phyloP scores from a whole-genome alignment of 1,284 basidiomycete genomes.

The Ceratobasidium sp. region DNA sequence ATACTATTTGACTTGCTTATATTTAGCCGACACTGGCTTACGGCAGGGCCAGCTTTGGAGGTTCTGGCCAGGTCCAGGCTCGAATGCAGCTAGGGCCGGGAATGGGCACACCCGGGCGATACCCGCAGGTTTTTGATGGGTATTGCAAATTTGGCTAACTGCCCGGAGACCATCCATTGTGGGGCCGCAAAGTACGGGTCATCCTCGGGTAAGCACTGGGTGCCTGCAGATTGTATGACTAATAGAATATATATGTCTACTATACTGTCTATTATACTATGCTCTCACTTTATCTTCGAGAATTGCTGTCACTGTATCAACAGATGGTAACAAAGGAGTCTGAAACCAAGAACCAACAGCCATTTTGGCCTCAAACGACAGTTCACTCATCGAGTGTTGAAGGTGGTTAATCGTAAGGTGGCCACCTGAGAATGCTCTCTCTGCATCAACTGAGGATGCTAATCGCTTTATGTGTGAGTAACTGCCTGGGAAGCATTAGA shows the following conservation, averaged over 20 bases:
- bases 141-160: too few relatives aligned
- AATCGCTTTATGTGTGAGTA: background rate
- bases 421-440: slow-evolving; percentile 24
- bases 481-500: background rate
- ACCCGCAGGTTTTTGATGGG: slow-evolving; percentile 17
- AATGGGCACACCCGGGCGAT: slow-evolving; percentile 1
- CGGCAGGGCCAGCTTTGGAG: too few relatives aligned
- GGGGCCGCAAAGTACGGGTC: background rate
- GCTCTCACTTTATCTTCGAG: slow-evolving; percentile 4
- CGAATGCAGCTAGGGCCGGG: too few relatives aligned
- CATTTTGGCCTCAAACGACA: slow-evolving; percentile 23
- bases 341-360: slow-evolving; percentile 12
- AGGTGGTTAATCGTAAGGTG: slow-evolving; percentile 18
- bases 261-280: too few relatives aligned
- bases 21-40: too few relatives aligned
- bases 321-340: slow-evolving; percentile 9
- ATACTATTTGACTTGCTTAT: too few relatives aligned
- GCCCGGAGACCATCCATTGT: background rate
- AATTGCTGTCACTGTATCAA: slow-evolving; percentile 18
- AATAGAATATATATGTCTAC: background rate
- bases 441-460: slow-evolving; percentile 26
- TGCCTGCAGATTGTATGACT: slow-evolving; percentile 2
- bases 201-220: background rate
- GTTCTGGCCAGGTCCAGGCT: too few relatives aligned
- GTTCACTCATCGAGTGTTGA: slow-evolving; percentile 9